These are phyloP conservation scores for Apiospora kogelbergensis DNA, from an alignment of 2,329 filamentous ascomycete genomes.

Conservation along the genomic window DNA sequence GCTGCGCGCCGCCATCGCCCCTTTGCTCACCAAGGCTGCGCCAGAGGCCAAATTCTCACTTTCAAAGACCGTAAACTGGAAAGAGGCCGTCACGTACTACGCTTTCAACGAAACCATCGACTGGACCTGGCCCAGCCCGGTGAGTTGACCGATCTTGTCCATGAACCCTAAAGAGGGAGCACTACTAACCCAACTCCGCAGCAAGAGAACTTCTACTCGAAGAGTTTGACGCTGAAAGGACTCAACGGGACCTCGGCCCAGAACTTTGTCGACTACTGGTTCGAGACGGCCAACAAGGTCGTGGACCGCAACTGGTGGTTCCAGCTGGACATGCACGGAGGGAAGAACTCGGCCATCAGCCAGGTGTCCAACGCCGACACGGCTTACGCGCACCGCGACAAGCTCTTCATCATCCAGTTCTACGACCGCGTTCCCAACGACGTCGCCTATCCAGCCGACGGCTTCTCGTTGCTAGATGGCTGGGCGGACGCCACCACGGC, in stretches of 20 bases:
- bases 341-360: constrained; percentile 37
- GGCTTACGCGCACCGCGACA: constrained; percentile 43
- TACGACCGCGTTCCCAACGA: constrained; percentile 37
- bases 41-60: constrained; percentile 34
- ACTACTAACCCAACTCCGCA: constrained; percentile 21
- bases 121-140: constrained; percentile 30
- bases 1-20: constrained; percentile 31
- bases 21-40: constrained; percentile 32
- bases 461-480: constrained; percentile 26
- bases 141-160: constrained; percentile 16
- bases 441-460: constrained; percentile 28
- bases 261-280: constrained; percentile 41
- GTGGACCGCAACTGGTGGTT: constrained; percentile 39
- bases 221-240: constrained; percentile 39
- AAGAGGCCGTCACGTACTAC: constrained; percentile 32
- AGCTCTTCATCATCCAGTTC: constrained; percentile 50
- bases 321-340: constrained; percentile 43
- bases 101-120: constrained; percentile 24
- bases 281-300: constrained; percentile 34
- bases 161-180: background rate
- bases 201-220: constrained; percentile 44
- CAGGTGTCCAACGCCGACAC: constrained; percentile 29
- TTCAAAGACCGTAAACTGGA: constrained; percentile 30
- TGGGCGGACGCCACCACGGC: constrained; percentile 26
- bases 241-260: constrained; percentile 35